Evolutionary conservation across 108 stramenopile species (phyloP).

Genomic region (Stephanodiscus triporus): DNA sequence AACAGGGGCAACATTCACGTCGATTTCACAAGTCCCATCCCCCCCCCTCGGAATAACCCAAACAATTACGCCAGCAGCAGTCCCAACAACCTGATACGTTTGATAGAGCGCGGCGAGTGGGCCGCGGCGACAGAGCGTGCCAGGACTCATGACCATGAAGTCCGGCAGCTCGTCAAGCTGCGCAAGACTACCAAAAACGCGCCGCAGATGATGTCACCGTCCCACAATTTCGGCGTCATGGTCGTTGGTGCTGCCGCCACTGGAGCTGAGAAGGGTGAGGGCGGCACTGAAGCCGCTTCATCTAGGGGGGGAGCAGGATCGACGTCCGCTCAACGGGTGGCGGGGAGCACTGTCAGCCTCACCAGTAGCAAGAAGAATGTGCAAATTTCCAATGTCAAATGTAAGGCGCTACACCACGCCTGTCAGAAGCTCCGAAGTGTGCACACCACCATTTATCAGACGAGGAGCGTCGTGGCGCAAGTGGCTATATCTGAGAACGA

Average conservation of each 20-base stretch:
- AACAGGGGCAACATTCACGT: slow-evolving; percentile 21
- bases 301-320: slow-evolving; percentile 10
- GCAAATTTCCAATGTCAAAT: slow-evolving; percentile 70
- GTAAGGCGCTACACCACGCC: slow-evolving; percentile 83
- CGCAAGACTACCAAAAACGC: slow-evolving; percentile 41
- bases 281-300: background rate
- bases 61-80: slow-evolving; percentile 6
- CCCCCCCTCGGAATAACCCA: background rate
- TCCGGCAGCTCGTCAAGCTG: slow-evolving; percentile 47
- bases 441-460: slow-evolving; percentile 47
- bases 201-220: background rate
- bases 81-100: slow-evolving; percentile 42
- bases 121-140: slow-evolving; percentile 36
- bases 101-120: slow-evolving; percentile 50
- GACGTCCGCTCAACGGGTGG: background rate
- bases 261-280: slow-evolving; percentile 1
- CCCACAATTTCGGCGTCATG: background rate
- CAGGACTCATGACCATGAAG: slow-evolving; percentile 38
- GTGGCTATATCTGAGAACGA: background rate
- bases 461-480: background rate
- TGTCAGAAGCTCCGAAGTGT: slow-evolving; percentile 84
- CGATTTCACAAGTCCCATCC: slow-evolving; percentile 2
- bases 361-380: slow-evolving; percentile 13
- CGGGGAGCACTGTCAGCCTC: background rate
- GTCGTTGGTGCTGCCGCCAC: background rate